Evolutionary conservation across 805 yeast genomes (phyloP), one percentile per base, ranked within the genome.

Genomic region (Saccharomycopsis synnaedendra): DNA sequence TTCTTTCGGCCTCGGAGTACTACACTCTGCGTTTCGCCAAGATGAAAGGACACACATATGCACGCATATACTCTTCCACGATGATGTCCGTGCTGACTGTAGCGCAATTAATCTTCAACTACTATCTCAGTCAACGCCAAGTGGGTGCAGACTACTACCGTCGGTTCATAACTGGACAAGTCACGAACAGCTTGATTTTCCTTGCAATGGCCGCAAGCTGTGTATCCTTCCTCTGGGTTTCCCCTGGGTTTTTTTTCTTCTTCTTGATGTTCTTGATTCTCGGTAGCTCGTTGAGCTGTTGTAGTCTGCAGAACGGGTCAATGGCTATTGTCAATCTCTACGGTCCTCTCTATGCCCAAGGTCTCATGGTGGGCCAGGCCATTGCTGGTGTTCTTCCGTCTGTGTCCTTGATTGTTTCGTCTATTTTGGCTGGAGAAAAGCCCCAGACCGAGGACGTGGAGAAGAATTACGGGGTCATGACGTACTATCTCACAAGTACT

Each of bases 331-430:
- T 82, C 3, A 85, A 85, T 57, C 77, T 82, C 1, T 69, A 78
- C 59, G 89, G 93, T 3, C 72, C 86, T 1, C 72, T 78, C 9
- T 85, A 76, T 60, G 89, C 95, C 7, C 96, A 93, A 58, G 94
- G 85, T 0, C 83, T 83, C 1, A 85, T 93, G 83, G 89, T 89
- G 3, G 98, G 98, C 1, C 96, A 90, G 62, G 96, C 95, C 0
- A 67, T 90, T 11, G 87, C 97, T 0, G 98, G 98, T 2, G 95
- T 93, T 0, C 66, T 90, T 35, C 97, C 98, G 2, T 79, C 96
- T 0, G 60, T 84, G 19, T 80, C 83, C 9, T 73, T 78, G 55
- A 80, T 79, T 51, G 50, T 73, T 7, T 75, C 83, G 7, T 77
- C 76, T 30, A 57, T 75, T 31, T 9, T 54, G 2, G 44, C 45